Conservation (phyloP, 1,139 yeast species). For the Suhomyces choctaworum region DNA sequence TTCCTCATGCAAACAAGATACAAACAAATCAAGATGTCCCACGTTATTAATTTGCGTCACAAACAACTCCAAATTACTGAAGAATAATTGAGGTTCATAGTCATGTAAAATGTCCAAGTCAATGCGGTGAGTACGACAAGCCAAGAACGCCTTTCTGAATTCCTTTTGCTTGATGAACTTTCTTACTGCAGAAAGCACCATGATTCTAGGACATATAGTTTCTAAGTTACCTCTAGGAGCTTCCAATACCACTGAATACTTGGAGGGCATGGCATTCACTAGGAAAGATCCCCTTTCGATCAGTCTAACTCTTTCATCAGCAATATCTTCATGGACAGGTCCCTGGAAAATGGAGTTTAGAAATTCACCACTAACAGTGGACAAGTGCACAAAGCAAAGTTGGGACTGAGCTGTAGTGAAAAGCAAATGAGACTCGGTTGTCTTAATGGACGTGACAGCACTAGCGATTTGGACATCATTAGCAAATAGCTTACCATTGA, state of each 20-base stretch:
- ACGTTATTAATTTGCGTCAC: constrained; percentile 68
- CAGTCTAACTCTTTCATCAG: constrained; percentile 83
- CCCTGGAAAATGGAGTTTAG: constrained; percentile 18
- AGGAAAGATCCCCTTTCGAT: constrained; percentile 89
- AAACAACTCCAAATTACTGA: constrained; percentile 63
- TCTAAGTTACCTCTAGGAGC: constrained; percentile 97
- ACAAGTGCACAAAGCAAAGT: constrained; percentile 78
- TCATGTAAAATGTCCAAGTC: constrained; percentile 89
- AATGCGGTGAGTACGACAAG: constrained; percentile 89
- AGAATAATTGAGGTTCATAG: constrained; percentile 71
- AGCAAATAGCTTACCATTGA: constrained; percentile 72
- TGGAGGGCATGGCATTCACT: constrained; percentile 80
- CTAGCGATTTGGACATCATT: constrained; percentile 62
- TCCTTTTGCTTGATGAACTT: constrained; percentile 56
- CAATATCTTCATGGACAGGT: constrained; percentile 21
- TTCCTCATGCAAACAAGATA: constrained; percentile 83
- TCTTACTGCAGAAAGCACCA: constrained; percentile 86
- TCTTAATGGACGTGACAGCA: constrained; percentile 79
- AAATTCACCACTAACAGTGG: constrained; percentile 30
- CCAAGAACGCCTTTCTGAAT: constrained; percentile 70
- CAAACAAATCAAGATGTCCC: constrained; percentile 81
- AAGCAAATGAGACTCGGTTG: constrained; percentile 71
- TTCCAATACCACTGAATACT: constrained; percentile 79
- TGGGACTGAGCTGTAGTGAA: constrained; percentile 89
- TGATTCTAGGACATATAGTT: constrained; percentile 87